Conservation (phyloP, 441 rosid genomes). For the Raphanus hybrid region DNA sequence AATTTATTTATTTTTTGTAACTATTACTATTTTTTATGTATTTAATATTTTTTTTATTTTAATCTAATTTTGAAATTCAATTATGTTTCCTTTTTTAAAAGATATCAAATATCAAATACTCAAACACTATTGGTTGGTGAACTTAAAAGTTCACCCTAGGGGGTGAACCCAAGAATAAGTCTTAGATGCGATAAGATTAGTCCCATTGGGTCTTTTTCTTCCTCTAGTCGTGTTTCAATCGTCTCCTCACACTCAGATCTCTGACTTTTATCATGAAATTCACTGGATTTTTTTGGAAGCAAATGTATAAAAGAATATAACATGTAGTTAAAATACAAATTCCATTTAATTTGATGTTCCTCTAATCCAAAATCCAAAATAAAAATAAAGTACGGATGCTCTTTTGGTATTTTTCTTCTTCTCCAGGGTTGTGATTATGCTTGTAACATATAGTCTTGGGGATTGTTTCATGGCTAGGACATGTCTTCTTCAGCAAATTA, state of each 20-base stretch:
- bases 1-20: too few species aligned
- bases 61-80: too few species aligned
- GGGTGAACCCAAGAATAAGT: too few species aligned
- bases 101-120: too few species aligned
- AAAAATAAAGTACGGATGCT: constrained; percentile 10
- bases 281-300: neutral
- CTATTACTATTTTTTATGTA: too few species aligned
- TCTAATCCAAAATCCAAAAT: neutral
- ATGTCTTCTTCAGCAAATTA: constrained; percentile 26
- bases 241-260: constrained; percentile 34
- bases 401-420: constrained; percentile 17
- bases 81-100: too few species aligned
- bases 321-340: neutral
- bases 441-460: constrained; percentile 17
- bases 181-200: constrained; percentile 29
- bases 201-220: constrained; percentile 19
- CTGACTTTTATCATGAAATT: neutral
- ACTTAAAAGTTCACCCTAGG: too few species aligned
- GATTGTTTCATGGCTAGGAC: constrained; percentile 27
- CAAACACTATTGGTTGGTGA: too few species aligned
- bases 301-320: neutral
- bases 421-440: constrained; percentile 22
- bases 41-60: too few species aligned
- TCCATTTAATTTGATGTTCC: neutral
- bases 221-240: constrained; percentile 36